Conservation (phyloP, 192 early-diverging fungal species). For the Dispira simplex region DNA sequence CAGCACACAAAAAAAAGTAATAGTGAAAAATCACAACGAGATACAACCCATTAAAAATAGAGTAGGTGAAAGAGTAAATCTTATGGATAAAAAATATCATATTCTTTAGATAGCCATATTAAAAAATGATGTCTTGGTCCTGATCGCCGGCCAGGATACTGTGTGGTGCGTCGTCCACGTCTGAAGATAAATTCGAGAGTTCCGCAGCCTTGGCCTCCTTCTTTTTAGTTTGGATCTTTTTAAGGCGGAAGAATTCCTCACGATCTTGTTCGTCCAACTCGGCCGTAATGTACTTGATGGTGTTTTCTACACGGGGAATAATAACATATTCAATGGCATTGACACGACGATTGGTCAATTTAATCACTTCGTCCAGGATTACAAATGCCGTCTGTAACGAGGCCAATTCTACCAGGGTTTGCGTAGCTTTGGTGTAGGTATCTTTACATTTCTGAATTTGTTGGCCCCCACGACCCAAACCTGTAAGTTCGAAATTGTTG, state of each 20-base stretch:
- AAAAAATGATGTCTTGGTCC: conserved; percentile 44
- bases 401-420: conserved; percentile 95
- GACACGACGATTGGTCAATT: conserved; percentile 95
- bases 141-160: conserved; percentile 28
- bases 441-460: conserved; percentile 90
- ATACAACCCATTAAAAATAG: too few species aligned
- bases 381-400: conserved; percentile 98
- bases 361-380: conserved; percentile 98
- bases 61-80: too few species aligned
- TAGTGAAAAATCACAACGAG: too few species aligned
- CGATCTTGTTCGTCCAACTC: conserved; percentile 98
- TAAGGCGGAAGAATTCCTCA: conserved; percentile 97
- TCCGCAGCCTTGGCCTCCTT: conserved; percentile 53
- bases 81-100: too few species aligned
- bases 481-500: conserved; percentile 95
- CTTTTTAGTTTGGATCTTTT: conserved; percentile 98
- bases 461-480: conserved; percentile 94
- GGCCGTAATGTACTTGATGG: conserved; percentile 88
- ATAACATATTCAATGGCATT: conserved; percentile 99
- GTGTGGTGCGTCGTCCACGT: conserved; percentile 12
- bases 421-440: conserved; percentile 86
- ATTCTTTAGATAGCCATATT: not conserved
- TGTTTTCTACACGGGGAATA: conserved; percentile 97
- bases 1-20: too few species aligned
- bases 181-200: conserved; percentile 32